These are phyloP conservation scores for Aspergillus sp. DNA, from an alignment of 2,329 filamentous ascomycete species.

Conservation along the genomic window DNA sequence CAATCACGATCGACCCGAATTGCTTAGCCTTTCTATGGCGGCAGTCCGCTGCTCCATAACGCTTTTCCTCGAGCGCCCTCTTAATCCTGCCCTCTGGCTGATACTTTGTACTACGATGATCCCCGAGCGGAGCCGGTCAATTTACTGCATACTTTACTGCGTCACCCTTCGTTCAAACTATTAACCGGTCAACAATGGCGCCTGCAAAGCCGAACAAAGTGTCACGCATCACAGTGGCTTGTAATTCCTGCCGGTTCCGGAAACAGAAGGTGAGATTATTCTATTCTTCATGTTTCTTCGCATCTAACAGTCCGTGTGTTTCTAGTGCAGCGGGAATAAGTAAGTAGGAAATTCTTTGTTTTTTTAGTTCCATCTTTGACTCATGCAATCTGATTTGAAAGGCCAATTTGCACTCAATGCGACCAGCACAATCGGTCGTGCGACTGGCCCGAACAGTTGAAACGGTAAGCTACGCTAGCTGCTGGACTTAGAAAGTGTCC, in stretches of 20 bases:
- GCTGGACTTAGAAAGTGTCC: neutral
- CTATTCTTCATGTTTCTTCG: neutral
- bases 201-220: constrained; percentile 26
- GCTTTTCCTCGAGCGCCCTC: neutral
- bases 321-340: constrained; percentile 43
- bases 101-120: neutral
- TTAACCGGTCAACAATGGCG: constrained; percentile 9
- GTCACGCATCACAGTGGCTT: constrained; percentile 44
- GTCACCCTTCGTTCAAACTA: neutral
- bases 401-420: constrained; percentile 42
- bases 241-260: constrained; percentile 44
- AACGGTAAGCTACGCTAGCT: constrained; percentile 31
- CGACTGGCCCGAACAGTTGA: constrained; percentile 42
- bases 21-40: constrained; percentile 27
- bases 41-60: neutral
- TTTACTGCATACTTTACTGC: neutral
- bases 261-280: constrained; percentile 44
- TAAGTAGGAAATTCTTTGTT: constrained; percentile 24
- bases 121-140: constrained; percentile 1
- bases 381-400: constrained; percentile 15
- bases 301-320: neutral
- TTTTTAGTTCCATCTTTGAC: constrained; percentile 11
- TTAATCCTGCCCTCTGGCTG: neutral
- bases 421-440: constrained; percentile 36
- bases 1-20: neutral